Evolutionary conservation across 768 basidiomycete species (phyloP).

Genomic region (Lentinula edodes): DNA sequence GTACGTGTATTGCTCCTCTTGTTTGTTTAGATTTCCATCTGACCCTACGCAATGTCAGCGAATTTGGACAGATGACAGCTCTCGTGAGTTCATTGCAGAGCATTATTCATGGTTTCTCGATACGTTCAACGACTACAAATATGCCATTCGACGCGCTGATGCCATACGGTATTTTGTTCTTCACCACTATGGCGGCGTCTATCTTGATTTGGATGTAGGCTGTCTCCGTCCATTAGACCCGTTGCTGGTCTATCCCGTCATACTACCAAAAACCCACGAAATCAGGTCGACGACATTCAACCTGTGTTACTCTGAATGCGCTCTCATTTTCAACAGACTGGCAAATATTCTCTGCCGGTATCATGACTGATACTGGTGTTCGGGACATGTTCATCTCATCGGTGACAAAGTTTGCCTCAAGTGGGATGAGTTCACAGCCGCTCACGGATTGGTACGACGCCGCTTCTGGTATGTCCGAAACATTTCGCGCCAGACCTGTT

Average conservation of each 20-base stretch:
- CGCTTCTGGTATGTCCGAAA: slow-evolving; percentile 22
- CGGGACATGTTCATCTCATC: slow-evolving; percentile 31
- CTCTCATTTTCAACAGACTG: slow-evolving; percentile 23
- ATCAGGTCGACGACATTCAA: slow-evolving; percentile 14
- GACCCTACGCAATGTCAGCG: slow-evolving; percentile 38
- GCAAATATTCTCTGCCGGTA: slow-evolving; percentile 34
- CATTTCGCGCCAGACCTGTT: slow-evolving; percentile 36
- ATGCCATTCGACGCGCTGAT: slow-evolving; percentile 93
- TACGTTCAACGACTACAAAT: slow-evolving; percentile 89
- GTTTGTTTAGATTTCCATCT: slow-evolving; percentile 10
- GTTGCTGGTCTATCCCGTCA: slow-evolving; percentile 78
- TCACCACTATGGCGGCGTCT: slow-evolving; percentile 91
- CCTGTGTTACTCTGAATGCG: background rate
- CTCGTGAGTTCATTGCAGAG: slow-evolving; percentile 84
- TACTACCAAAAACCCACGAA: slow-evolving; percentile 82
- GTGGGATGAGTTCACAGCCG: slow-evolving; percentile 24
- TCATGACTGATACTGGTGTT: slow-evolving; percentile 22
- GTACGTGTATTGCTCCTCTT: slow-evolving; percentile 45
- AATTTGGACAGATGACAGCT: slow-evolving; percentile 94
- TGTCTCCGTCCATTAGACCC: slow-evolving; percentile 85
- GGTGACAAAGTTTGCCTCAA: slow-evolving; percentile 24
- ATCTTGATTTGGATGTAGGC: slow-evolving; percentile 95
- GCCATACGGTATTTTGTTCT: slow-evolving; percentile 98
- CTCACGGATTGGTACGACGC: slow-evolving; percentile 38
- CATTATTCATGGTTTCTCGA: slow-evolving; percentile 91